Evolutionary conservation across 1,284 basidiomycete species (phyloP).

Genomic region (Ceratobasidium sp.): DNA sequence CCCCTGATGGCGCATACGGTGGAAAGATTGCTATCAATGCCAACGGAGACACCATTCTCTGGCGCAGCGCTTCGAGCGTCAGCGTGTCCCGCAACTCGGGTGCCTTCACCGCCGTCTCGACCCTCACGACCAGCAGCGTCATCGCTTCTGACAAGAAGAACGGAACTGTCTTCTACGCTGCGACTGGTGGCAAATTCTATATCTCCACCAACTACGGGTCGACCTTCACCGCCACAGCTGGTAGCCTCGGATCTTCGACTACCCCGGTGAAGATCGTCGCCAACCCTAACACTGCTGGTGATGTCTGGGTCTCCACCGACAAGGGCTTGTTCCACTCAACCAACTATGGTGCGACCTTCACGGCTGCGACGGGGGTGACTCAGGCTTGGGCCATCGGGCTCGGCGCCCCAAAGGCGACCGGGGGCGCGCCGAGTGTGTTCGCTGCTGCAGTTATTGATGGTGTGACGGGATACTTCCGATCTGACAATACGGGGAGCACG

Average conservation of each 20-base stretch:
- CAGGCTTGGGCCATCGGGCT: constrained; percentile 69
- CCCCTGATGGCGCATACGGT: constrained; percentile 62
- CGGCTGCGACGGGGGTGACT: constrained; percentile 60
- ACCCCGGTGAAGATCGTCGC: constrained; percentile 68
- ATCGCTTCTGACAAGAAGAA: constrained; percentile 75
- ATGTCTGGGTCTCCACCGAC: constrained; percentile 75
- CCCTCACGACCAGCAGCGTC: constrained; percentile 66
- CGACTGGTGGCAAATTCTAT: constrained; percentile 69
- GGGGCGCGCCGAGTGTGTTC: constrained; percentile 69
- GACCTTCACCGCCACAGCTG: constrained; percentile 63
- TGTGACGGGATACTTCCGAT: constrained; percentile 68
- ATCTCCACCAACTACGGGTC: constrained; percentile 69
- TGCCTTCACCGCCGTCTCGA: constrained; percentile 66
- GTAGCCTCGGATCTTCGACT: constrained; percentile 66
- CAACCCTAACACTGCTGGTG: constrained; percentile 66
- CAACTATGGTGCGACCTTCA: constrained; percentile 67
- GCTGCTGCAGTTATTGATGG: constrained; percentile 69
- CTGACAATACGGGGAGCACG: constrained; percentile 69
- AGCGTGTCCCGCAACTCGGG: constrained; percentile 67
- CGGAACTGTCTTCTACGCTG: constrained; percentile 71
- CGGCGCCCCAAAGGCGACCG: constrained; percentile 66
- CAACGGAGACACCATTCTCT: constrained; percentile 70
- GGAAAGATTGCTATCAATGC: constrained; percentile 73
- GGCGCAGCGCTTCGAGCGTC: constrained; percentile 67
- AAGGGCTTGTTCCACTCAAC: constrained; percentile 73